Conservation (phyloP, 495 filamentous ascomycete species). For the Acidiella bohemica region DNA sequence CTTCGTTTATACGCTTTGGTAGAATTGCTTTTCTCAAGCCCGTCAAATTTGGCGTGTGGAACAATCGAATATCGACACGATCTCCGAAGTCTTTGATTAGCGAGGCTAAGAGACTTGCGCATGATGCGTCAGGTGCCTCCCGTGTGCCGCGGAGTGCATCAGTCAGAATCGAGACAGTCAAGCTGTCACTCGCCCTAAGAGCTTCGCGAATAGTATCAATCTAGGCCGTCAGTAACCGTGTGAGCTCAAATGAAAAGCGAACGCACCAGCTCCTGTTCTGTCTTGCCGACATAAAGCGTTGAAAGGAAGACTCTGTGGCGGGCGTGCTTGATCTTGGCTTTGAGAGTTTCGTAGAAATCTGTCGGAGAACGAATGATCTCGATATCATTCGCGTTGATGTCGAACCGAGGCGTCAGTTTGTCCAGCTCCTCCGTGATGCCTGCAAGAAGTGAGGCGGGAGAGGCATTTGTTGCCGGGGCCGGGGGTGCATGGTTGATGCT, state of each 20-base stretch:
- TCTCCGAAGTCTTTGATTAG: slow-evolving; percentile 73
- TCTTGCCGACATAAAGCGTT: slow-evolving; percentile 90
- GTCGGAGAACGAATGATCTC: slow-evolving; percentile 61
- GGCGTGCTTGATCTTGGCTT: slow-evolving; percentile 70
- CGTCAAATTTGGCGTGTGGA: slow-evolving; percentile 91
- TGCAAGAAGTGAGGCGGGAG: slow-evolving; percentile 39
- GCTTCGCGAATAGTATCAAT: slow-evolving; percentile 66
- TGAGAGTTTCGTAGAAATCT: slow-evolving; percentile 80
- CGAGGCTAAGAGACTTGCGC: slow-evolving; percentile 75
- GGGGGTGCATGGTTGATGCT: slow-evolving; percentile 13
- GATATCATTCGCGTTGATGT: slow-evolving; percentile 68
- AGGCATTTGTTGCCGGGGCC: slow-evolving; percentile 12
- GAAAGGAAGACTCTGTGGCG: slow-evolving; percentile 74
- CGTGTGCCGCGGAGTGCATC: slow-evolving; percentile 85
- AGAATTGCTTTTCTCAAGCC: slow-evolving; percentile 71
- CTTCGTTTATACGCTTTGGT: slow-evolving; percentile 86
- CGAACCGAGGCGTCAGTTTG: slow-evolving; percentile 76
- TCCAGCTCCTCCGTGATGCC: slow-evolving; percentile 72
- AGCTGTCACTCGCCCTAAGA: slow-evolving; percentile 54
- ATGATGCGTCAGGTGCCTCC: slow-evolving; percentile 76
- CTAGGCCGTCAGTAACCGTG: slow-evolving; percentile 29
- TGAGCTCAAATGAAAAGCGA: not conserved
- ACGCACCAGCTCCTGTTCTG: slow-evolving; percentile 71
- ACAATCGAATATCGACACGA: slow-evolving; percentile 91
- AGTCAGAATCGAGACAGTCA: slow-evolving; percentile 84